Evolutionary conservation across 2,329 filamentous ascomycete species (phyloP).

Genomic region (Teratosphaeria gauchensis): DNA sequence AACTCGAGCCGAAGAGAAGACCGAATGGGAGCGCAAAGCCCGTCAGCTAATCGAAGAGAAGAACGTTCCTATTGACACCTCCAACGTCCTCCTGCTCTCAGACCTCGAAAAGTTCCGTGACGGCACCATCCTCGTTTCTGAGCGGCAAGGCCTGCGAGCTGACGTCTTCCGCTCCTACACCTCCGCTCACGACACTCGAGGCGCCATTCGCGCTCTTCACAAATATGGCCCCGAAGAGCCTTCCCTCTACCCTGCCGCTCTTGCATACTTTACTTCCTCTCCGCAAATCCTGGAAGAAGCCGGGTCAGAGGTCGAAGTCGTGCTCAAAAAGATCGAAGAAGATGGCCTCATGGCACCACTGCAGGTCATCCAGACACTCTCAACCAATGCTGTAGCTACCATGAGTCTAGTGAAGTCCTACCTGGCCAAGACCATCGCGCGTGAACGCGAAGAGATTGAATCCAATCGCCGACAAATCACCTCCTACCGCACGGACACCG

Average conservation of each 20-base stretch:
- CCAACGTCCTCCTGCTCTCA: conserved; percentile 85
- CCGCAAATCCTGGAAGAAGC: conserved; percentile 73
- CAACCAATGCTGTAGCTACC: conserved; percentile 70
- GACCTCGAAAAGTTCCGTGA: conserved; percentile 84
- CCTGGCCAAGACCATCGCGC: conserved; percentile 75
- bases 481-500: conserved; percentile 76
- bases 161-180: conserved; percentile 98
- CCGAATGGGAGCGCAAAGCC: conserved; percentile 82
- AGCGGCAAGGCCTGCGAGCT: conserved; percentile 81
- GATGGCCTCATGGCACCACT: conserved; percentile 90
- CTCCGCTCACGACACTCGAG: conserved; percentile 78
- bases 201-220: conserved; percentile 77
- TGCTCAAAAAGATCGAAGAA: conserved; percentile 78
- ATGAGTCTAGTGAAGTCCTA: conserved; percentile 98
- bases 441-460: conserved; percentile 77
- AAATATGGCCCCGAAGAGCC: conserved; percentile 91
- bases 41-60: conserved; percentile 77
- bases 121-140: conserved; percentile 83
- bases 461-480: conserved; percentile 70
- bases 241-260: conserved; percentile 80
- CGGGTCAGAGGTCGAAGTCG: conserved; percentile 68
- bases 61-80: conserved; percentile 80
- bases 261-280: conserved; percentile 88
- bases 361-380: conserved; percentile 90
- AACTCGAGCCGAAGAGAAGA: conserved; percentile 59